Percentiles rank a stretch among this genome's conserved stretches.
Evolutionary conservation across 768 basidiomycete species (phyloP).

Genomic region (Candolleomyces efflorescens): DNA sequence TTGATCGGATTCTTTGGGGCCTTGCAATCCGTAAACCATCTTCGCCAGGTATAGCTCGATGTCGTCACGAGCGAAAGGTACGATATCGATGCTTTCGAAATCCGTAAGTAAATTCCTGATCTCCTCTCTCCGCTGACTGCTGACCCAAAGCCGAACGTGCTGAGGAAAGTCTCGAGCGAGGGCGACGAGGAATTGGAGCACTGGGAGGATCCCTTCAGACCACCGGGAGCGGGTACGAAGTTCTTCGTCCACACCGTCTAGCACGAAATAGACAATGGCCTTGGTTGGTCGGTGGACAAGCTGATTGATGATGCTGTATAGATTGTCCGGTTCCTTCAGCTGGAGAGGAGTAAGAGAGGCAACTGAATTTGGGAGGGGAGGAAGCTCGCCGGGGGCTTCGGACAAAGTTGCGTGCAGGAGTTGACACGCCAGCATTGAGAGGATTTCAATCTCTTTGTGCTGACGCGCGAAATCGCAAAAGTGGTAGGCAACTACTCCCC

Average conservation of each 20-base stretch:
- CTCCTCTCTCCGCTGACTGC: constrained; percentile 14
- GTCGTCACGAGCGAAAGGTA: background rate
- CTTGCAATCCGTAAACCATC: background rate
- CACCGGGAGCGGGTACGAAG: constrained; percentile 4
- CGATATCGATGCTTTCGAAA: constrained; percentile 11
- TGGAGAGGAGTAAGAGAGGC: background rate
- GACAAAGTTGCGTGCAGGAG: constrained; percentile 11
- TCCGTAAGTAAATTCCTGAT: constrained; percentile 13
- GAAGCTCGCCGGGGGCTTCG: background rate
- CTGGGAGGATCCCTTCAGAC: constrained; percentile 9
- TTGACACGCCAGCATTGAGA: constrained; percentile 16
- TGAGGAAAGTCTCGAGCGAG: constrained; percentile 11
- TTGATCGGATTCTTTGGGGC: background rate
- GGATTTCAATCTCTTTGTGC: constrained; percentile 7
- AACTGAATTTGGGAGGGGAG: background rate
- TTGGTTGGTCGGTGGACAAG: background rate
- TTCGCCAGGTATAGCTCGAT: background rate
- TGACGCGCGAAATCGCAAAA: constrained; percentile 16
- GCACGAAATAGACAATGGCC: background rate
- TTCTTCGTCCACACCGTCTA: background rate
- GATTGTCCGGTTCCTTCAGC: background rate
- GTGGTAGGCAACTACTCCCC: constrained; percentile 12
- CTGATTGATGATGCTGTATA: background rate
- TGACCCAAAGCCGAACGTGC: constrained; percentile 21
- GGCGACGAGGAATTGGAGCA: constrained; percentile 13